These are phyloP conservation scores for Rhizopus arrhizus DNA, from an alignment of 371 early-diverging fungal genomes.

Conservation along the genomic window DNA sequence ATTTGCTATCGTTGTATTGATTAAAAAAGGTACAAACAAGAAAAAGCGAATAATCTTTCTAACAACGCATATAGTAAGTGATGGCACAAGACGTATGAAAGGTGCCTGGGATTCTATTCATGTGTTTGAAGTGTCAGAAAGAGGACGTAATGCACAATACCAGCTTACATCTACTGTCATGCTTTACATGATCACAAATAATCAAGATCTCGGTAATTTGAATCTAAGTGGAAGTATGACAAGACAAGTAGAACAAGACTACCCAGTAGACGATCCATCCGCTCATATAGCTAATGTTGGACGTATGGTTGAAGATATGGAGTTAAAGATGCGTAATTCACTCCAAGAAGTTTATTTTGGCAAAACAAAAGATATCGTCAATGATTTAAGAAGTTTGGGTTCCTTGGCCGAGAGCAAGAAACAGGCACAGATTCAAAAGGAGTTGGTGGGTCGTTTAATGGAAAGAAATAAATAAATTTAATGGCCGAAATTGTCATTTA, in stretches of 20 bases:
- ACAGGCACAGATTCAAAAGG: constrained; percentile 73
- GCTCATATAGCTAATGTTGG: constrained; percentile 94
- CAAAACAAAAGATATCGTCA: constrained; percentile 95
- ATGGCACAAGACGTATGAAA: constrained; percentile 68
- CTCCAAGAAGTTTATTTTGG: constrained; percentile 97
- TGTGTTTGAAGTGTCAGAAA: constrained; percentile 88
- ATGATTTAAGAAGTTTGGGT: constrained; percentile 82
- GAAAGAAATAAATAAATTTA: constrained; percentile 38
- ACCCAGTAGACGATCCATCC: constrained; percentile 70
- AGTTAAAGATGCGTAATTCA: constrained; percentile 91
- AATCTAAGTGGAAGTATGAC: constrained; percentile 93
- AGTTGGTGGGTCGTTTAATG: constrained; percentile 70
- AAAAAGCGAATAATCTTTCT: not conserved
- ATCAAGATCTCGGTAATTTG: constrained; percentile 72
- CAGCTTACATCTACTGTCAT: constrained; percentile 94
- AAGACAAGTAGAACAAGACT: constrained; percentile 89
- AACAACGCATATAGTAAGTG: constrained; percentile 53
- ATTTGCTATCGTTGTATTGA: constrained; percentile 94
- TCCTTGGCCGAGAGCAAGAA: constrained; percentile 69
- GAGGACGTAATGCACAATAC: constrained; percentile 85
- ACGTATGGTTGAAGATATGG: constrained; percentile 96
- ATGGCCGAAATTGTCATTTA: constrained; percentile 2
- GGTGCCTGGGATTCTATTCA: constrained; percentile 99
- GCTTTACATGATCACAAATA: constrained; percentile 83
- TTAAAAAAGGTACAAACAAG: constrained; percentile 84